Evolutionary conservation across 805 yeast species (phyloP).

Genomic region (Danielozyma ontarioensis): DNA sequence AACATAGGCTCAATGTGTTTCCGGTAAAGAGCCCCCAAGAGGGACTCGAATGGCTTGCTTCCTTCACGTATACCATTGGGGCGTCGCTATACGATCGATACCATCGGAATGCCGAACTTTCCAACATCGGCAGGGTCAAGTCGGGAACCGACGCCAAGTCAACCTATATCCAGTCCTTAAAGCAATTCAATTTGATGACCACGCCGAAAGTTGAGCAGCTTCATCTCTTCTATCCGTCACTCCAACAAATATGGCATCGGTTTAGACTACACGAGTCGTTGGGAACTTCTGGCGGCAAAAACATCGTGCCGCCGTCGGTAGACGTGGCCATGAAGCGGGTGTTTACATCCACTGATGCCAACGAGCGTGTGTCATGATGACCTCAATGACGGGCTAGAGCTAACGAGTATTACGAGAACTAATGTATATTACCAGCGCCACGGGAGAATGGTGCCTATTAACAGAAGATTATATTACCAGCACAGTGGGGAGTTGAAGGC

Average conservation of each 20-base stretch:
- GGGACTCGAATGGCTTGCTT: slow-evolving; percentile 46
- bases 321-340: slow-evolving; percentile 44
- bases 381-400: no score
- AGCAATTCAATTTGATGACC: slow-evolving; percentile 57
- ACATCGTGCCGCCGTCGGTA: slow-evolving; percentile 45
- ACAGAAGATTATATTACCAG: no score
- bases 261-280: slow-evolving; percentile 14
- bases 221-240: slow-evolving; percentile 32
- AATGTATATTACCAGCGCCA: no score
- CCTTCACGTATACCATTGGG: slow-evolving; percentile 54
- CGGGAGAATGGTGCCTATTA: no score
- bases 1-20: slow-evolving; percentile 45
- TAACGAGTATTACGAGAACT: no score
- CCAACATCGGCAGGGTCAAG: slow-evolving; percentile 50
- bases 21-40: slow-evolving; percentile 45
- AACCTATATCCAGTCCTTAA: slow-evolving; percentile 44
- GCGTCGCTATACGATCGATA: slow-evolving; percentile 49
- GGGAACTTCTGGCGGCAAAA: slow-evolving; percentile 40
- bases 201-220: slow-evolving; percentile 44
- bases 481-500: no score
- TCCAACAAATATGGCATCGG: slow-evolving; percentile 27
- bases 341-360: slow-evolving; percentile 48
- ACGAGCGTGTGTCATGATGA: no score
- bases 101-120: slow-evolving; percentile 49
- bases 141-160: slow-evolving; percentile 48